These are phyloP conservation scores for Beauveria australis DNA, from an alignment of 2,329 filamentous ascomycete genomes.

Conservation along the genomic window DNA sequence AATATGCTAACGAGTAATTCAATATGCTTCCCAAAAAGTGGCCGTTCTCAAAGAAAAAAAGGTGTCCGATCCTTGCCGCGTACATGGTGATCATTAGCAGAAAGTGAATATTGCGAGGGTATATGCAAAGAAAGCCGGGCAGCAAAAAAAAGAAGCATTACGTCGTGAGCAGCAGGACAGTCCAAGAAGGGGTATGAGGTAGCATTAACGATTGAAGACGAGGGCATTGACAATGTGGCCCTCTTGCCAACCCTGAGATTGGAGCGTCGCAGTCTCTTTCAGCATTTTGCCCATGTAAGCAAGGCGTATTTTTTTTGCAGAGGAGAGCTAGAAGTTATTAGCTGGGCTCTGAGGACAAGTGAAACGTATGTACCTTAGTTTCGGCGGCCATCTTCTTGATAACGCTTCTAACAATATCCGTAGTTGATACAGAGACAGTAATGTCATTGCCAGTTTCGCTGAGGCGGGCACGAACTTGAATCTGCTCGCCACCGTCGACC, in stretches of 20 bases:
- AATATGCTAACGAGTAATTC: background rate
- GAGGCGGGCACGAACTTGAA: slow-evolving; percentile 53
- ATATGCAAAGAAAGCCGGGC: background rate
- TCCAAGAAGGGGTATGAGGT: background rate
- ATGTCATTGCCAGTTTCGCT: slow-evolving; percentile 62
- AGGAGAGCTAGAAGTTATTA: slow-evolving; percentile 39
- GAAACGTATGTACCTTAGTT: slow-evolving; percentile 45
- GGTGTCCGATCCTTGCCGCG: background rate
- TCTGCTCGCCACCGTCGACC: slow-evolving; percentile 42
- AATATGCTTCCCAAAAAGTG: background rate
- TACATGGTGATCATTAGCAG: background rate
- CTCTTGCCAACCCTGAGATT: slow-evolving; percentile 65
- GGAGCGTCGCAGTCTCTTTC: slow-evolving; percentile 56
- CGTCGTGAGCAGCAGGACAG: background rate
- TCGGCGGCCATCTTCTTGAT: slow-evolving; percentile 55
- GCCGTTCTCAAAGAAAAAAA: background rate
- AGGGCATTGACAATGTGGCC: slow-evolving; percentile 72
- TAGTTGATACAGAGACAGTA: slow-evolving; percentile 44
- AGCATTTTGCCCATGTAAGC: slow-evolving; percentile 77
- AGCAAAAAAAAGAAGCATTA: background rate
- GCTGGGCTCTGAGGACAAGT: background rate
- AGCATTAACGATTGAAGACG: slow-evolving; percentile 44
- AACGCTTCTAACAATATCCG: slow-evolving; percentile 57
- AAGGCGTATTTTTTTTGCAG: slow-evolving; percentile 56
- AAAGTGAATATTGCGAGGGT: slow-evolving; percentile 5